phyloP scores from a whole-genome alignment of 2,329 filamentous ascomycete genomes.

The Curvularia lunata region DNA sequence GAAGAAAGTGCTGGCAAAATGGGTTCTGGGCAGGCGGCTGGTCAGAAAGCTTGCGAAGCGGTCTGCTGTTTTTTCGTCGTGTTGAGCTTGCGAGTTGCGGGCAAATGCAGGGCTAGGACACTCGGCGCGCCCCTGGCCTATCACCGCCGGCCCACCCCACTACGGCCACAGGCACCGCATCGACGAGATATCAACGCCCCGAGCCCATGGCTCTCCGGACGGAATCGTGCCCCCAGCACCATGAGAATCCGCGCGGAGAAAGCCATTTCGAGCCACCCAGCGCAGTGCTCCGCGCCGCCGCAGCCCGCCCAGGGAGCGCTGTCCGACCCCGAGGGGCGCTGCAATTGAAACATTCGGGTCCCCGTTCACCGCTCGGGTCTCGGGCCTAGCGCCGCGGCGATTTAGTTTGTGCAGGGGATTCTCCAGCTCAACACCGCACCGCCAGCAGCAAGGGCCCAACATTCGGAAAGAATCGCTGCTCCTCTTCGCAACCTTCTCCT shows the following conservation, averaged over 20 bases:
- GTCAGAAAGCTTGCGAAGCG: constrained; percentile 34
- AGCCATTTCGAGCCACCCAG: neutral
- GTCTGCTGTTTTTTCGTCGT: constrained; percentile 48
- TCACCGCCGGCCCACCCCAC: constrained; percentile 11
- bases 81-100: constrained; percentile 38
- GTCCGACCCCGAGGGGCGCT: constrained; percentile 13
- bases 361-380: constrained; percentile 43
- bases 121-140: constrained; percentile 20
- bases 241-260: neutral
- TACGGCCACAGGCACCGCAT: constrained; percentile 21
- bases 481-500: constrained; percentile 36
- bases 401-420: constrained; percentile 33
- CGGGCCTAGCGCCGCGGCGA: constrained; percentile 32
- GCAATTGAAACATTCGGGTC: constrained; percentile 31
- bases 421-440: constrained; percentile 43
- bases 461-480: constrained; percentile 37
- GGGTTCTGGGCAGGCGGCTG: constrained; percentile 23
- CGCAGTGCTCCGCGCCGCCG: neutral
- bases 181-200: constrained; percentile 7
- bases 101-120: constrained; percentile 29
- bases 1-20: constrained; percentile 23
- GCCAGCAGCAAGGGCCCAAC: constrained; percentile 35
- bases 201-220: constrained; percentile 5
- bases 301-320: neutral
- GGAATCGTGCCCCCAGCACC: neutral